Base-by-base conservation (phyloP, 371 early-diverging fungal species). In the Mucor irregularis region DNA sequence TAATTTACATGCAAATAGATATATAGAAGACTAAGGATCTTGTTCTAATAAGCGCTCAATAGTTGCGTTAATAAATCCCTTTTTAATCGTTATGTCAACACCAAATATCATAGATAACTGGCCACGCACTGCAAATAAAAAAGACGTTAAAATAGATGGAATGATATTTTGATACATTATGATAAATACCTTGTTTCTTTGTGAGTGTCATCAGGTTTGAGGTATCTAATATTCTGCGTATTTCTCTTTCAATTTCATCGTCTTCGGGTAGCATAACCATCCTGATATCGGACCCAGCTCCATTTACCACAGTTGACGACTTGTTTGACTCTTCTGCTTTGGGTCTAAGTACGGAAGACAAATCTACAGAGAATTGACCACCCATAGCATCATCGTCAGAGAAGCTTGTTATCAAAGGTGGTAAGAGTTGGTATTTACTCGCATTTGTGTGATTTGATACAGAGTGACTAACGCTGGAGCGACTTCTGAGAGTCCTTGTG, bases 11-110 rank as follows among this genome's bases (percentile, higher is more conserved):
- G n/a, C n/a, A n/a, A 29, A 29, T 45, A 17, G 13, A 5, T 17
- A 21, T 29, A 26, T n/a, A 45, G 16, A 45, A 16, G 14, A 17
- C n/a, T 46, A 30, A 26, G 25, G 17, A 9, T 73, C 63, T 25
- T 64, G 66, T 47, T 73, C 69, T 42, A 78, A 56, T 24, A 81
- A 59, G 11, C 75, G 64, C 63, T 95, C 95, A 45, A 97, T 95
- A 42, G 83, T 83, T 31, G 80, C 69, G 59, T 95, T 90, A 61
- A 96, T 95, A 60, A 87, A 94, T 13, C 91, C 92, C 64, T 91
- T 93, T 60, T 87, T 81, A 13, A 82, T 69, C 2, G 81, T 82
- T 69, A 97, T 67, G 56, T 96, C 95, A 4, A 91, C 84, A 11
- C 90, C 89, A 78, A 93, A 96, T 33, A 84, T 62, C 16, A 62